Percentiles rank a stretch among this genome's conserved stretches.
Evolutionary conservation across 805 yeast genomes (phyloP).

Genomic region (Candida tallmaniae): DNA sequence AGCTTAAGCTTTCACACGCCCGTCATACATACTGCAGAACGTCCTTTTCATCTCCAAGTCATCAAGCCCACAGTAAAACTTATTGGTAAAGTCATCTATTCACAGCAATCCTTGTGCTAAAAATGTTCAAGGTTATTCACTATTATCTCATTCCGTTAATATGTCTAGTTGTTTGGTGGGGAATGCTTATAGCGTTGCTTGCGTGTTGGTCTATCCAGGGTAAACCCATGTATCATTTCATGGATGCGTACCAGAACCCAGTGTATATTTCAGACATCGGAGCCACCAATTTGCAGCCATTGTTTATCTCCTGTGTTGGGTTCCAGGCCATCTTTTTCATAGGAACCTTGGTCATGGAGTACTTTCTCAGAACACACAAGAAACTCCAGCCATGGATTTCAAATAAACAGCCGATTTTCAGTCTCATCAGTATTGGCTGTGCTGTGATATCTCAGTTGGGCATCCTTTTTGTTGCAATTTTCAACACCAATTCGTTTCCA

Average conservation of each 20-base stretch:
- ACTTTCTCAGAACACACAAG: slow-evolving; percentile 51
- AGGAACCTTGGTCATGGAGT: slow-evolving; percentile 59
- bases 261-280: slow-evolving; percentile 84
- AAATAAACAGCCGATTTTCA: slow-evolving; percentile 37
- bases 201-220: slow-evolving; percentile 80
- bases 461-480: slow-evolving; percentile 66
- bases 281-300: slow-evolving; percentile 79
- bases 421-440: slow-evolving; percentile 38
- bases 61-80: too few species aligned
- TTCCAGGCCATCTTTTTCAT: slow-evolving; percentile 74
- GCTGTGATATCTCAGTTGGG: slow-evolving; percentile 67
- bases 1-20: too few species aligned
- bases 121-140: slow-evolving; percentile 45
- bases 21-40: too few species aligned
- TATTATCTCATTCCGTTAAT: slow-evolving; percentile 60
- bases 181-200: slow-evolving; percentile 79
- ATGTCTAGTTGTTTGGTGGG: slow-evolving; percentile 78
- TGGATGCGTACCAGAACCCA: slow-evolving; percentile 41
- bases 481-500: slow-evolving; percentile 57
- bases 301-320: slow-evolving; percentile 75
- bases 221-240: slow-evolving; percentile 60
- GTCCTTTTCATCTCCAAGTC: too few species aligned
- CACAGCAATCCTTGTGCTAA: too few species aligned
- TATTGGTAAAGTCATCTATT: too few species aligned
- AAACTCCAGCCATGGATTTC: slow-evolving; percentile 51